Percentiles rank a stretch among this genome's conserved stretches.
phyloP scores from a whole-genome alignment of 495 filamentous ascomycete species.

The Chaetomium tenue region DNA sequence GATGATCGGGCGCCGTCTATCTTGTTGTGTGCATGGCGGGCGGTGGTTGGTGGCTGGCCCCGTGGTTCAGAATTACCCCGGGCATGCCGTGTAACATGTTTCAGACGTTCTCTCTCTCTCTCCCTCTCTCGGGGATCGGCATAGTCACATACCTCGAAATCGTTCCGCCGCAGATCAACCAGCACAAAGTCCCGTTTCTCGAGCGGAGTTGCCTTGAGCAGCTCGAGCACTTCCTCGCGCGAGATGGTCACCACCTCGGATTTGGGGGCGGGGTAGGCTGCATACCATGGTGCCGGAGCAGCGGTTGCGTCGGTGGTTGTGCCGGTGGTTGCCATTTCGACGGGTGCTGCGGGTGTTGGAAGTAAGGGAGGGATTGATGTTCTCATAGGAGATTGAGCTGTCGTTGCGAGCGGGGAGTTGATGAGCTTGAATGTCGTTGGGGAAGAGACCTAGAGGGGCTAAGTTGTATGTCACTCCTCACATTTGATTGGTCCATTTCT shows the following conservation, averaged over 20 bases:
- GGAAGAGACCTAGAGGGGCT: neutral
- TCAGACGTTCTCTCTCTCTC: neutral
- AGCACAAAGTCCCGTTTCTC: slow-evolving; percentile 56
- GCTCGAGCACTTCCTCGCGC: slow-evolving; percentile 31
- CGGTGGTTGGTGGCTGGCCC: neutral
- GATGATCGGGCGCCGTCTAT: no score
- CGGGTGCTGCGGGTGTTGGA: neutral
- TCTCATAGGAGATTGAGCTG: neutral
- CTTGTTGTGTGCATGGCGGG: no score
- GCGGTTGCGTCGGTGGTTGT: slow-evolving; percentile 7
- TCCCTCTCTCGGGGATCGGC: no score
- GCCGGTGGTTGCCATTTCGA: slow-evolving; percentile 6
- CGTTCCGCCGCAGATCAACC: slow-evolving; percentile 61
- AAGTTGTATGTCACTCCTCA: no score
- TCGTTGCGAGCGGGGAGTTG: neutral
- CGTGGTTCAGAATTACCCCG: neutral
- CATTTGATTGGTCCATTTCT: no score
- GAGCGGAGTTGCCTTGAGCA: slow-evolving; percentile 23
- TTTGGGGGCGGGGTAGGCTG: slow-evolving; percentile 31
- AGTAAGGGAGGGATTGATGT: neutral
- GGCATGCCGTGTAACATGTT: no score
- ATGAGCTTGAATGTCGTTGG: neutral
- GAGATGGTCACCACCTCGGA: slow-evolving; percentile 29
- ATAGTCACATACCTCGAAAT: slow-evolving; percentile 60
- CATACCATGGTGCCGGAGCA: slow-evolving; percentile 29